Evolutionary conservation across 768 basidiomycete genomes (phyloP).

Genomic region (Termitomyces sp.): DNA sequence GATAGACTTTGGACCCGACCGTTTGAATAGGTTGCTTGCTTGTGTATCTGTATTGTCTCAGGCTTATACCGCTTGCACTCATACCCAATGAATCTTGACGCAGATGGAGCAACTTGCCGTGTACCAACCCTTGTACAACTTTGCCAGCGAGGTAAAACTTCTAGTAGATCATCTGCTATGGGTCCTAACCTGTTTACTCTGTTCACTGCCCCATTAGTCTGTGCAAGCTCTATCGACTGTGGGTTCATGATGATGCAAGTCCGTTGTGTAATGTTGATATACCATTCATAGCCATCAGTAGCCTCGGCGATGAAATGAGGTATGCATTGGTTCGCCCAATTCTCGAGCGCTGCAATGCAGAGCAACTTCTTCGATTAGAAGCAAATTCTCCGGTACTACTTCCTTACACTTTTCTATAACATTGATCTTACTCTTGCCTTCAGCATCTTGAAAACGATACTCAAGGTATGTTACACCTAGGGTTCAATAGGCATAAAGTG

Average conservation of each 20-base stretch:
- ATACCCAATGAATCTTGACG: constrained; percentile 27
- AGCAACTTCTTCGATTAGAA: constrained; percentile 66
- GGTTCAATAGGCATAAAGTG: neutral
- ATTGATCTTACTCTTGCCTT: constrained; percentile 1
- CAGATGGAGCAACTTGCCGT: constrained; percentile 28
- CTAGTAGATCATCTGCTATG: constrained; percentile 5
- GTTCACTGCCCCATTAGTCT: constrained; percentile 33
- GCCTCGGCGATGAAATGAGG: constrained; percentile 57
- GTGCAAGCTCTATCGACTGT: constrained; percentile 58
- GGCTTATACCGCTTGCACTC: neutral
- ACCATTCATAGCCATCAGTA: constrained; percentile 46
- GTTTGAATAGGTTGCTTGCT: neutral
- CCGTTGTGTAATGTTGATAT: neutral
- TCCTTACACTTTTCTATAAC: neutral
- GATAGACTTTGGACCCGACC: neutral
- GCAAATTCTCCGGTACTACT: constrained; percentile 59
- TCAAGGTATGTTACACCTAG: constrained; percentile 33
- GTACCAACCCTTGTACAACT: constrained; percentile 60
- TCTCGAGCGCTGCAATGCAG: constrained; percentile 64
- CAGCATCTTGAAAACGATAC: constrained; percentile 54
- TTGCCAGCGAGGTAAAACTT: constrained; percentile 60
- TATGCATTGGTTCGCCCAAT: constrained; percentile 68
- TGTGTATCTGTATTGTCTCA: neutral
- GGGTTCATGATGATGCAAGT: constrained; percentile 15
- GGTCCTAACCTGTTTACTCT: constrained; percentile 3